Evolutionary conservation across 2,329 filamentous ascomycete species (phyloP), one percentile per base, ranked within the genome.

Genomic region (Cladorrhinum sp.): DNA sequence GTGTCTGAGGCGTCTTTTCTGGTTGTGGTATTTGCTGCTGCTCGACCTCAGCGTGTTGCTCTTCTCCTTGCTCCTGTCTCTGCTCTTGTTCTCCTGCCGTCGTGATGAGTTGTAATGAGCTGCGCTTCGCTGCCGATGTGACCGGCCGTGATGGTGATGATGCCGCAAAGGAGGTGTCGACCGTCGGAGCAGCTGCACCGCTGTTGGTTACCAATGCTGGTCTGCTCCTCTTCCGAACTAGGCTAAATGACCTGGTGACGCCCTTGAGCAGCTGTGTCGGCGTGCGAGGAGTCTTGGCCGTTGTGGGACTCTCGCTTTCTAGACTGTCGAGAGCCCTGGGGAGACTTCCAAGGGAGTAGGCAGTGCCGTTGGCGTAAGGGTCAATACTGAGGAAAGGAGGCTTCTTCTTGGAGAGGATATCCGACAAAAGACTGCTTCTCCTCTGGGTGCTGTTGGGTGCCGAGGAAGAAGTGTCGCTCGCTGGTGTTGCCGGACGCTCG

Each of bases 181-280:
- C 26, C 18, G 30, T 57, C 12, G 39, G 62, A 1, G 49, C 54
- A 2, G 59, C n/a, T 8, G 56, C 12, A 49, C 36, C 59, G 9
- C 55, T 46, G 46, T 62, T 62, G 10, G 73, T 76, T 4, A 21
- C 42, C 63, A 86, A 74, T 23, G 75, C 74, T 7, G 80, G 80
- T 58, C 77, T 77, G 74, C 82, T 86, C 64, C 80, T 78, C 77
- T 83, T 84, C 68, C 79, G 77, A 54, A 80, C 79, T 28, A 86
- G 73, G 66, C 77, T 84, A 49, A 86, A 72, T 2, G 82, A 82
- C 66, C 81, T 79, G 12, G 75, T 73, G 14, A 79, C 71, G 28
- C 75, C 74, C 68, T 79, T 82, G 63, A 85, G 77, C 59, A 85
- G 74, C 30, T 62, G 57, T 16, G 66, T 67, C 1, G 74, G 73